Evolutionary conservation across 306 rosid species (phyloP).

Genomic region (Glycine tomentella): DNA sequence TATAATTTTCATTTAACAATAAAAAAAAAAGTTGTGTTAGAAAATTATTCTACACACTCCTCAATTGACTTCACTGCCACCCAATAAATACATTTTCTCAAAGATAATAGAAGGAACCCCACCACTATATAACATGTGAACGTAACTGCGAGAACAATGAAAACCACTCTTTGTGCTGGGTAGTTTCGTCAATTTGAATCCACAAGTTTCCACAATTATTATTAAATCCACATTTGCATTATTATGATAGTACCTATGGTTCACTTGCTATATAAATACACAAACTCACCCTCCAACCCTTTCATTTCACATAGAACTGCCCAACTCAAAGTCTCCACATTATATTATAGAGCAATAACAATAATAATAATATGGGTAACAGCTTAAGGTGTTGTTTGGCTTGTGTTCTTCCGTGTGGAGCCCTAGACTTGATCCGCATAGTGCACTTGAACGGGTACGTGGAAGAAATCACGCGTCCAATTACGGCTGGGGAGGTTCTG

Average conservation of each 20-base stretch:
- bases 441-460: conserved; percentile 89
- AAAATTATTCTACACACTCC: background rate
- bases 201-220: too few species aligned
- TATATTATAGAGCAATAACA: too few species aligned
- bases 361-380: conserved; percentile 67
- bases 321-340: background rate
- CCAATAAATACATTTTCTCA: background rate
- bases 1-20: background rate
- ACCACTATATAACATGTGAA: conserved; percentile 46
- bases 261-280: conserved; percentile 39
- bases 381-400: conserved; percentile 93
- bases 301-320: background rate
- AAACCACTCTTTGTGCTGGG: conserved; percentile 45
- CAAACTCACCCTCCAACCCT: conserved; percentile 41
- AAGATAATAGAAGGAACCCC: conserved; percentile 43
- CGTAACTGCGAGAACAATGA: conserved; percentile 37
- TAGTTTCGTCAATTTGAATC: conserved; percentile 55
- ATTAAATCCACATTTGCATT: background rate
- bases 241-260: background rate
- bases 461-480: conserved; percentile 74
- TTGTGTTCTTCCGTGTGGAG: conserved; percentile 92
- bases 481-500: conserved; percentile 81
- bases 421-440: conserved; percentile 81
- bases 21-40: too few species aligned
- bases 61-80: background rate